phyloP scores from a whole-genome alignment of 306 rosid genomes.

The Glycine tomentella region DNA sequence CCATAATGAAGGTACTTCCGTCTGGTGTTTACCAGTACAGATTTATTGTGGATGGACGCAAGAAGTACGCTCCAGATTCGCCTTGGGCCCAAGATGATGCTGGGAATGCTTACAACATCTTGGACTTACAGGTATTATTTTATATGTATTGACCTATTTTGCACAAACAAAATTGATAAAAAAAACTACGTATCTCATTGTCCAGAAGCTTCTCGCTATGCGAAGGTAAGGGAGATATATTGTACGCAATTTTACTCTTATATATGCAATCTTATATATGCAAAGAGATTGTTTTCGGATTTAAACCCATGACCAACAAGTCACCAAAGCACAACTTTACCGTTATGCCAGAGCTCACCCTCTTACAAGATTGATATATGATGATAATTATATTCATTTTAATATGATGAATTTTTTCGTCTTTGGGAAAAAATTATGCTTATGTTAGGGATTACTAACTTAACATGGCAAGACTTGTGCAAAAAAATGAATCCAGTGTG shows the following conservation, averaged over 20 bases:
- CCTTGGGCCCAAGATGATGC: slow-evolving; percentile 75
- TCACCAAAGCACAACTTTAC: no score
- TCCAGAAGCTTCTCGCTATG: no score
- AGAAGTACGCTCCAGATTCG: slow-evolving; percentile 72
- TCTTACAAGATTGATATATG: slow-evolving; percentile 25
- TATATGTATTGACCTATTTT: slow-evolving; percentile 6
- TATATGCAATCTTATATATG: no score
- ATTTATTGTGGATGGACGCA: slow-evolving; percentile 83
- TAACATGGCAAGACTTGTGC: background rate
- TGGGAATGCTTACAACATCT: slow-evolving; percentile 71
- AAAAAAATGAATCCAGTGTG: background rate
- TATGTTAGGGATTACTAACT: background rate
- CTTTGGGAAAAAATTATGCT: background rate
- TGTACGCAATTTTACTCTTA: no score
- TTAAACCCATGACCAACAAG: no score
- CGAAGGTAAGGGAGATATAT: no score
- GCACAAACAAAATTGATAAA: no score
- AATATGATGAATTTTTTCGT: background rate
- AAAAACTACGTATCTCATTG: no score
- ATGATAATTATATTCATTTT: background rate
- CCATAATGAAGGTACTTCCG: slow-evolving; percentile 80
- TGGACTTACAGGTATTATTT: slow-evolving; percentile 79
- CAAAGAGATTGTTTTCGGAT: no score
- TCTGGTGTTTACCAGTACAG: slow-evolving; percentile 92
- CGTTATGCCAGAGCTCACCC: no score